Evolutionary conservation across 176 grass and related monocot species (phyloP).

Genomic region (Melocanna baccifera): DNA sequence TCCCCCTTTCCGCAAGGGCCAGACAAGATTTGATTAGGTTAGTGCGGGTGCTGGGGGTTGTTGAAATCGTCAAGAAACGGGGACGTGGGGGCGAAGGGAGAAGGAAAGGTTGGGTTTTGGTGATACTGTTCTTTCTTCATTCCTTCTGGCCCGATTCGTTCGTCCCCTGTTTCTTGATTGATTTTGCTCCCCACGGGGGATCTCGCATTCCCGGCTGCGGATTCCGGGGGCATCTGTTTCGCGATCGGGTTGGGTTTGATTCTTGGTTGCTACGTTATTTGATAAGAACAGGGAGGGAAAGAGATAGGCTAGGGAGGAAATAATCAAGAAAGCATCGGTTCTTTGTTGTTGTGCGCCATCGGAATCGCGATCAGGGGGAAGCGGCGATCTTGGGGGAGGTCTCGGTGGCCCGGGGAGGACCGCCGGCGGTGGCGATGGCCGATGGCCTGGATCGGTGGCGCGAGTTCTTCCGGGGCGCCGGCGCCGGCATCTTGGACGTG

Average conservation of each 20-base stretch:
- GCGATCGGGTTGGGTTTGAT: constrained; percentile 32
- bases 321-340: constrained; percentile 6
- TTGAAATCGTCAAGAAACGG: constrained; percentile 27
- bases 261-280: constrained; percentile 27
- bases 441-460: constrained; percentile 74
- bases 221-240: constrained; percentile 44
- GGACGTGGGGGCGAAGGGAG: constrained; percentile 19
- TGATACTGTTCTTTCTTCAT: constrained; percentile 18
- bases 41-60: constrained; percentile 13
- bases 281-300: neutral
- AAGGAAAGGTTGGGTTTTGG: neutral
- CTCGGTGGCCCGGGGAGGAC: neutral
- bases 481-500: constrained; percentile 67
- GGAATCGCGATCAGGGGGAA: neutral
- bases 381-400: constrained; percentile 22
- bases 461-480: constrained; percentile 62
- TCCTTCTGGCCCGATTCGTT: constrained; percentile 16
- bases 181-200: neutral
- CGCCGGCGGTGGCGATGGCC: constrained; percentile 22
- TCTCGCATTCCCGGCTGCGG: constrained; percentile 15
- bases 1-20: constrained; percentile 25
- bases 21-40: constrained; percentile 39
- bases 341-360: neutral
- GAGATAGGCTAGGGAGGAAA: neutral
- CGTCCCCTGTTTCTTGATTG: neutral